Evolutionary conservation across 2,329 filamentous ascomycete genomes (phyloP), one percentile per base, ranked within the genome.

Genomic region (Xylariaceae sp.): DNA sequence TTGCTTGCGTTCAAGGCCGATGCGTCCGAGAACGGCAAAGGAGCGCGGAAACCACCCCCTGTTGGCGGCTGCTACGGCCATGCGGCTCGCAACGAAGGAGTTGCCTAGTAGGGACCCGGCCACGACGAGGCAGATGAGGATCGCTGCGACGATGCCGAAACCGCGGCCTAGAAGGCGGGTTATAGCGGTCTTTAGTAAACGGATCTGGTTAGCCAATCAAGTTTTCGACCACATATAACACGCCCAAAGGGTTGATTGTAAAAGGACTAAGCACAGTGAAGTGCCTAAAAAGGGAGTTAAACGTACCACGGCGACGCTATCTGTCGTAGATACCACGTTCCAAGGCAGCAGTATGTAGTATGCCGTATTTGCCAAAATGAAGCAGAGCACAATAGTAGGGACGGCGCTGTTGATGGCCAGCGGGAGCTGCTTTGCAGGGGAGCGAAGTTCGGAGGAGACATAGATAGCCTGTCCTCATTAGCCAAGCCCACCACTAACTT

Each of bases 301-400:
- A 61, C 71, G 57, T 60, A 80, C 76, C 36, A 82, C 77, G 3
- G 78, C 78, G 1, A 82, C 73, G 15, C 76, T 79, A 44, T 82
- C 74, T 0, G 73, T 80, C 0, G 67, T 71, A 0, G 75, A 73
- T 2, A 82, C 63, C 1, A 72, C 62, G 15, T 70, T 55, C 77
- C 77, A 81, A 0, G 78, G 76, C 0, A 83, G 64, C 2, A 82
- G 61, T 14, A 81, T 66, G 47, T 82, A 82, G 56, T 81, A 82
- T 2, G 75, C 70, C 0, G 76, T 64, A 46, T 82, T 83, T 1
- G 77, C 71, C 1, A 72, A 63, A 18, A 81, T 64, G 51, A 79
- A 82, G 41, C 74, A 78, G 2, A 72, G 43, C 0, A 81, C 68
- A 13, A 81, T 78, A 1, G 73, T 74, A 1, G 76, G 70, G 21